These are phyloP conservation scores for Penicillium daleae DNA, from an alignment of 495 filamentous ascomycete genomes.

Conservation along the genomic window DNA sequence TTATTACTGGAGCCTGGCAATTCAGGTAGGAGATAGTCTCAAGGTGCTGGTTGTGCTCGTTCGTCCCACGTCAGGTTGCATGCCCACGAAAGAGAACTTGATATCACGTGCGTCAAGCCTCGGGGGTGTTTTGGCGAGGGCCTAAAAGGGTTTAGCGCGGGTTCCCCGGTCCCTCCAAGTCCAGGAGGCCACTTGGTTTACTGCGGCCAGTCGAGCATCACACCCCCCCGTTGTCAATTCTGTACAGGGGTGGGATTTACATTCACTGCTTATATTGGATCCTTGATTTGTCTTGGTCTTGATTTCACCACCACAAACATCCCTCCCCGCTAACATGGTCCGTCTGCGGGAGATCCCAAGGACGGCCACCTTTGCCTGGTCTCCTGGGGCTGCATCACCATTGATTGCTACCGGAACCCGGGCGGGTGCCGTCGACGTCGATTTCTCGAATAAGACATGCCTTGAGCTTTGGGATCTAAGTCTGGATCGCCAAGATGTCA, in stretches of 20 bases:
- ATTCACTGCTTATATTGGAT: conserved; percentile 23
- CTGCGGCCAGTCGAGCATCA: conserved; percentile 29
- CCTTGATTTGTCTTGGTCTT: conserved; percentile 22
- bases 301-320: conserved; percentile 29
- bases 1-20: neutral
- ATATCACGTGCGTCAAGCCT: conserved; percentile 47
- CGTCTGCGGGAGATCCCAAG: conserved; percentile 91
- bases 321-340: conserved; percentile 70
- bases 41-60: conserved; percentile 7
- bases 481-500: conserved; percentile 71
- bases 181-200: conserved; percentile 55
- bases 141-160: conserved; percentile 38
- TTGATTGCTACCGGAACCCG: conserved; percentile 93
- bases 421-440: conserved; percentile 91
- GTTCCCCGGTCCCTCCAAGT: conserved; percentile 42
- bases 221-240: conserved; percentile 32
- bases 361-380: conserved; percentile 98
- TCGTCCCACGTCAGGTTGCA: conserved; percentile 5
- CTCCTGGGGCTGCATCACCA: conserved; percentile 71
- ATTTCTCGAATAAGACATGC: conserved; percentile 96
- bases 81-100: conserved; percentile 27
- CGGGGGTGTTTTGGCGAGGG: conserved; percentile 47
- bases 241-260: conserved; percentile 33
- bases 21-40: neutral
- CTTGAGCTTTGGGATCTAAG: conserved; percentile 95